Evolutionary conservation across 2,329 filamentous ascomycete species (phyloP), one percentile per base, ranked within the genome.

Genomic region (Zymoseptoria ardabiliae): DNA sequence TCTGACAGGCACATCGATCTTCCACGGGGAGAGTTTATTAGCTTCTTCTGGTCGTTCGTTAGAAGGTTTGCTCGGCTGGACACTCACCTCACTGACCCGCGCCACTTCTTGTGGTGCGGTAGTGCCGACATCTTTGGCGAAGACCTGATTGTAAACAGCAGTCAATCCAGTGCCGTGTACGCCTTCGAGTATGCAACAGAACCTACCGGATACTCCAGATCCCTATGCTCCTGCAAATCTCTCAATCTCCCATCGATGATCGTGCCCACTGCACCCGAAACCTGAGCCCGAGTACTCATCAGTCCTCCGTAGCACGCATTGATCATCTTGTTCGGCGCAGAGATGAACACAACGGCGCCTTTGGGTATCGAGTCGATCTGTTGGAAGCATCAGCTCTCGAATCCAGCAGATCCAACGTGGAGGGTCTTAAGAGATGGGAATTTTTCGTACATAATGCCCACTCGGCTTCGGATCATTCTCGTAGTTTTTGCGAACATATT

Each of bases 271-370:
- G 79, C 80, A 4, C 76, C 76, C 50, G 73, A 71, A 5, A 71
- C 70, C 63, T 75, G 72, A 2, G 80, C 80, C 20, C 80, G 73
- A 2, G 75, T 75, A 22, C 77, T 77, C 81, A 82, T 83, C 22
- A 83, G 70, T 0, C 81, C 80, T 30, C 81, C 81, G 63, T 82
- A 84, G 50, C 80, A 77, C 51, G 80, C 80, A 62, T 82, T 82
- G 53, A 79, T 75, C 20, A 72, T 75, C 48, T 68, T 69, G 0
- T 73, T 68, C 4, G 80, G 80, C 50, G 76, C 76, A 2, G 79
- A 81, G 13, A 84, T 74, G 65, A 83, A 82, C 19, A 82, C 63
- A 0, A 82, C 76, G 1, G 78, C 73, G 21, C 77, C 78, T 1
- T 68, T 58, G 0, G 79, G 80, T 9, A 82, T 74, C 0, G 70